Evolutionary conservation across 495 filamentous ascomycete species (phyloP), one percentile per base, ranked within the genome.

Genomic region (Penicillium flavigenum): DNA sequence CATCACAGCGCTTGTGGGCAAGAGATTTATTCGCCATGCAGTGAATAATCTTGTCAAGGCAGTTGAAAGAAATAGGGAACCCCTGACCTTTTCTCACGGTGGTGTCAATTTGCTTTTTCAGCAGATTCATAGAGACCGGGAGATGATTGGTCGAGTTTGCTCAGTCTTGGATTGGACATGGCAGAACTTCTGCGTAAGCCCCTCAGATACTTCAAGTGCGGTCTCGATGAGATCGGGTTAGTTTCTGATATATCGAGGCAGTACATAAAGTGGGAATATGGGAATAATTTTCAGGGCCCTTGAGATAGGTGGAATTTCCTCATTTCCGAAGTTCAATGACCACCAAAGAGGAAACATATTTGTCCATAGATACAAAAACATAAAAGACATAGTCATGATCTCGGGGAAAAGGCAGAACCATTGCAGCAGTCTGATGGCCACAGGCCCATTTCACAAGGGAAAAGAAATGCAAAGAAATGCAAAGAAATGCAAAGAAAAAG

Each of bases 401-500:
- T 39, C 7, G n/a, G 36, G n/a, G n/a, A 17, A 10, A 38, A 38
- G 34, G 6, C 36, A 39, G 16, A 8, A n/a, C 5, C 5, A 39
- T 39, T 39, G 36, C 36, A 39, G 16, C 36, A 46, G 6, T n/a
- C n/a, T 27, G 44, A 17, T 45, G 16, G 24, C 24, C 16, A 17
- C 14, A n/a, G 6, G 14, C n/a, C 6, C 27, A 29, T 46, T 46
- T 4, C 22, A 32, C 0, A 32, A 19, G 17, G 3, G 6, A 1
- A 8, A 19, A 17, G 20, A 20, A 20, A 20, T 20, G n/a, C n/a
- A n/a, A n/a, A 1, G 1, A 24, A 24, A 24, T 24, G 24, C 24
- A 24, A 29, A 5, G 2, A 52, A 20, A 20, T 41, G 42, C 17
- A 41, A 51, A 61, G 42, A 45, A 55, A 22, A 14, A 14, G 26